Conservation (phyloP, 1,284 basidiomycete genomes). For the Fomitopsis betulina region DNA sequence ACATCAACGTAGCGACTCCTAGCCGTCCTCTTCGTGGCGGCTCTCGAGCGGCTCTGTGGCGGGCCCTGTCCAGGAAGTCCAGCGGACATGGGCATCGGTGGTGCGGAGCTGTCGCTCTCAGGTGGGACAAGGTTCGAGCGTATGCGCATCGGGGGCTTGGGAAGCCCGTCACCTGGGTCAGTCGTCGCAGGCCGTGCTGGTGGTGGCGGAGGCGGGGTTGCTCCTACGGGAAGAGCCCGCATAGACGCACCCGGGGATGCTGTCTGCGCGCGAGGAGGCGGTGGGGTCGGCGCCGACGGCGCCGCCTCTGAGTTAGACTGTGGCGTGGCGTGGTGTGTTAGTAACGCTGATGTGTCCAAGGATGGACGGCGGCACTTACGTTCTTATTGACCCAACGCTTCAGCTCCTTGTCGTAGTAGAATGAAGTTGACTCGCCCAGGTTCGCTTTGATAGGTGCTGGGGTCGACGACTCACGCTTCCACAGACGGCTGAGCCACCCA, state of each 20-base stretch:
- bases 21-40: constrained; percentile 67
- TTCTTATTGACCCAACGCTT: constrained; percentile 98
- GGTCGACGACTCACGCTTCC: constrained; percentile 49
- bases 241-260: constrained; percentile 62
- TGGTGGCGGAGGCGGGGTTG: constrained; percentile 38
- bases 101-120: constrained; percentile 23
- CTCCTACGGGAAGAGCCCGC: constrained; percentile 20
- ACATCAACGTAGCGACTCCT: constrained; percentile 85
- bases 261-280: constrained; percentile 75
- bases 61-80: constrained; percentile 34
- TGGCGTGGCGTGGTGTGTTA: background rate
- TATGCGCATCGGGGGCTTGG: constrained; percentile 47
- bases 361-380: constrained; percentile 37
- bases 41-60: constrained; percentile 53
- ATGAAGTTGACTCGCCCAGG: constrained; percentile 87
- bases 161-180: constrained; percentile 47
- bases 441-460: constrained; percentile 84
- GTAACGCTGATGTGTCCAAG: background rate
- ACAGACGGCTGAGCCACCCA: constrained; percentile 83
- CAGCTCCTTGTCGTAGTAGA: constrained; percentile 92
- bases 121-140: constrained; percentile 64
- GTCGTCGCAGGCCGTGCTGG: constrained; percentile 56
- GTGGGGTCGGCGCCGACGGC: constrained; percentile 49
- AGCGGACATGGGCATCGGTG: constrained; percentile 24
- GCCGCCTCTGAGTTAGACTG: constrained; percentile 50